Evolutionary conservation across 345 rosid species (phyloP).

Genomic region (Citrus reticulata): DNA sequence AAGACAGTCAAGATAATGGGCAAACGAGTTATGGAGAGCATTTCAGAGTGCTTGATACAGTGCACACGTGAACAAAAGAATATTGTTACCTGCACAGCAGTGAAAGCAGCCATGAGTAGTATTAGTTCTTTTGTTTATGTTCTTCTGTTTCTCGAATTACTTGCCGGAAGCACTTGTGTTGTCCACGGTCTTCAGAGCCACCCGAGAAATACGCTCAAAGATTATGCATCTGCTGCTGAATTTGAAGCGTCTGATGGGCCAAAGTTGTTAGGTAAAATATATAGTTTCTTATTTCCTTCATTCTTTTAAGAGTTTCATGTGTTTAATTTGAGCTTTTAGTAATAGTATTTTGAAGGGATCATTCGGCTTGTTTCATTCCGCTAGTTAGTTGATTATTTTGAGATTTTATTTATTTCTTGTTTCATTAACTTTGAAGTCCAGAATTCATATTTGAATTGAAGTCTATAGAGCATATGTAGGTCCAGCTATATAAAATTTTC

Average conservation of each 20-base stretch:
- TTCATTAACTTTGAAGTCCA: no score
- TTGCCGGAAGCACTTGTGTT: background rate
- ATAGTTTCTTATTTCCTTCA: background rate
- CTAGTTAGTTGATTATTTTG: background rate
- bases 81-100: background rate
- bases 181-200: background rate
- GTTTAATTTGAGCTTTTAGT: background rate
- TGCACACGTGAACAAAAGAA: no score
- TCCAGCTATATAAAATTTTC: no score
- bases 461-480: no score
- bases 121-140: background rate
- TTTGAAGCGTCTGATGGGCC: background rate
- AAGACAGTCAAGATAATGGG: background rate
- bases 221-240: background rate
- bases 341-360: no score
- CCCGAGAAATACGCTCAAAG: background rate
- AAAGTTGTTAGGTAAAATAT: background rate
- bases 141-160: background rate
- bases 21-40: background rate
- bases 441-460: no score
- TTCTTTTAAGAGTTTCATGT: background rate
- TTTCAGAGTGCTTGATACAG: background rate
- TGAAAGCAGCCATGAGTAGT: background rate
- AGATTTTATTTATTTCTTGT: no score
- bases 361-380: background rate